Conservation (phyloP, 2,329 filamentous ascomycete genomes). For the Sporothrix brunneoviolacea region DNA sequence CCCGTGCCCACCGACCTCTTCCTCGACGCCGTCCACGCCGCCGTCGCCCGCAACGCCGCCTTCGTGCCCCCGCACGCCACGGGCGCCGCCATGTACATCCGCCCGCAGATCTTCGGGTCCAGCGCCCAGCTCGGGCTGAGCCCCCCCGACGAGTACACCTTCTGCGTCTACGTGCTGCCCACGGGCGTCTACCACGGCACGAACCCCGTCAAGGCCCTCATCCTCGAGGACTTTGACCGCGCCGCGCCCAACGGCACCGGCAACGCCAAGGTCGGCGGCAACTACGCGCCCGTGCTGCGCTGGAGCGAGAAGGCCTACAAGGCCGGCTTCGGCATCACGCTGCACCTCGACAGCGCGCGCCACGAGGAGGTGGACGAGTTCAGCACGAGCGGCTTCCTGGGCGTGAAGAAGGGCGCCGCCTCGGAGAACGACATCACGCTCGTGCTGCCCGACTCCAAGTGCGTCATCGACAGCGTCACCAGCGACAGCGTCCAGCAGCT, state of each 20-base stretch:
- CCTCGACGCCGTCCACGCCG: constrained; percentile 66
- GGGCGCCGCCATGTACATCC: constrained; percentile 86
- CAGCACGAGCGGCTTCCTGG: constrained; percentile 88
- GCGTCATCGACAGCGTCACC: constrained; percentile 82
- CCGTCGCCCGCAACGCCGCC: constrained; percentile 81
- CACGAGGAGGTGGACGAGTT: constrained; percentile 91
- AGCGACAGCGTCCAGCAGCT: constrained; percentile 72
- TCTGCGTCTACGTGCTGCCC: constrained; percentile 82
- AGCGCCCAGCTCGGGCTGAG: constrained; percentile 79
- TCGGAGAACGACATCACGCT: constrained; percentile 54
- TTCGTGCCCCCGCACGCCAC: constrained; percentile 87
- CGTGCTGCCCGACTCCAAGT: constrained; percentile 79
- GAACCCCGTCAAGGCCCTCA: constrained; percentile 77
- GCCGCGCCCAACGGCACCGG: constrained; percentile 87
- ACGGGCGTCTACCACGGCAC: constrained; percentile 92
- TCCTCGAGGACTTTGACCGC: constrained; percentile 90
- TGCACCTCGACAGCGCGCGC: constrained; percentile 82
- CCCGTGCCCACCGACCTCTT: constrained; percentile 71
- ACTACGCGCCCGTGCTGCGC: constrained; percentile 86
- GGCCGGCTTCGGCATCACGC: constrained; percentile 85
- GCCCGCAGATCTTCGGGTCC: constrained; percentile 81
- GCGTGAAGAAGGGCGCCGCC: constrained; percentile 53
- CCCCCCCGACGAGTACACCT: constrained; percentile 87
- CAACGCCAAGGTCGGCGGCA: constrained; percentile 88
- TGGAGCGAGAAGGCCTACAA: constrained; percentile 76